These are phyloP conservation scores for Pisolithus thermaeus DNA, from an alignment of 1,284 basidiomycete genomes.

Conservation along the genomic window DNA sequence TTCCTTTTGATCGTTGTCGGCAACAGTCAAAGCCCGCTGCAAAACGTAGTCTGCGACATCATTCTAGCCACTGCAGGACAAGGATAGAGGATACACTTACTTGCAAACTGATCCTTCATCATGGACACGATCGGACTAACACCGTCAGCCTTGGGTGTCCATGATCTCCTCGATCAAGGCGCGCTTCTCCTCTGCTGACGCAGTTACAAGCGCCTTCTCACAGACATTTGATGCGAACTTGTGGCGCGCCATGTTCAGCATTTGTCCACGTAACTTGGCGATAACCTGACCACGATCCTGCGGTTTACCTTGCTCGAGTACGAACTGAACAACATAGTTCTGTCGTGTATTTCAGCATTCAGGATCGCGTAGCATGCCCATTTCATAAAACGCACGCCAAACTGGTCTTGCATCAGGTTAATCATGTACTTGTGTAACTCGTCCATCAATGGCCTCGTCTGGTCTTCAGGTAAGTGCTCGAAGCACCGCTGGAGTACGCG, in stretches of 20 bases:
- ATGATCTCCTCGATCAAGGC: conserved; percentile 81
- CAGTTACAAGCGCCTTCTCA: conserved; percentile 82
- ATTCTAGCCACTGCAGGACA: conserved; percentile 1
- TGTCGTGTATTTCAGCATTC: conserved; percentile 25
- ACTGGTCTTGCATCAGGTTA: conserved; percentile 81
- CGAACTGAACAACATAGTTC: conserved; percentile 96
- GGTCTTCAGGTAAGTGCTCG: conserved; percentile 72
- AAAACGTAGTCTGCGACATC: conserved; percentile 66
- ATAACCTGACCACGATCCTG: conserved; percentile 72
- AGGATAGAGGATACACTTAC: conserved; percentile 40
- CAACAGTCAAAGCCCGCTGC: conserved; percentile 69
- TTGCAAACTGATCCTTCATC: conserved; percentile 91
- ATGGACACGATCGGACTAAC: conserved; percentile 64
- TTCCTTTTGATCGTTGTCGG: conserved; percentile 68
- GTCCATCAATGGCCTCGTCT: conserved; percentile 72
- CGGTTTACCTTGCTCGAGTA: conserved; percentile 74
- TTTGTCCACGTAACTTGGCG: conserved; percentile 68
- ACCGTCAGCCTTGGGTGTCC: conserved; percentile 53
- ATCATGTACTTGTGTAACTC: conserved; percentile 75
- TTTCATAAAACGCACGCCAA: conserved; percentile 55
- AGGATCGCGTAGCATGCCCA: neutral
- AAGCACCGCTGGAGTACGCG: conserved; percentile 93
- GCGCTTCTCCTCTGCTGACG: conserved; percentile 57
- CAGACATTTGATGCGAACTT: conserved; percentile 98
- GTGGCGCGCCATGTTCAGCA: conserved; percentile 79